phyloP scores from a whole-genome alignment of 2,329 filamentous ascomycete genomes.

The Neonectria hederae region DNA sequence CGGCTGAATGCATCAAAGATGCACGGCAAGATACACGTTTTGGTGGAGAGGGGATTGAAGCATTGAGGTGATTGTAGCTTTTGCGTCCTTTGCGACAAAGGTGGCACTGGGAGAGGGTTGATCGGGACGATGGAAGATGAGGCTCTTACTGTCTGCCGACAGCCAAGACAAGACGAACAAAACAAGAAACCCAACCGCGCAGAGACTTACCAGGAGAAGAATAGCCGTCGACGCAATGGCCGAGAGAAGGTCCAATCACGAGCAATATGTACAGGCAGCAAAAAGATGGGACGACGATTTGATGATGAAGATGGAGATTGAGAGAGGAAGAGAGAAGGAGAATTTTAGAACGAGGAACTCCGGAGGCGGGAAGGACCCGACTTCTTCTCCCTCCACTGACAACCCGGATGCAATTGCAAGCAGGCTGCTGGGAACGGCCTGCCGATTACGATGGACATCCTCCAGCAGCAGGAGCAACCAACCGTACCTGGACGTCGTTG shows the following conservation, averaged over 20 bases:
- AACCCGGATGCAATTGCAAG: slow-evolving; percentile 2
- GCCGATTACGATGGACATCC: slow-evolving; percentile 2
- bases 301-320: not conserved
- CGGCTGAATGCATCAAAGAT: slow-evolving; percentile 8
- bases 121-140: not conserved
- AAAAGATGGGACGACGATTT: slow-evolving; percentile 4
- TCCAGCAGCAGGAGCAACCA: not conserved
- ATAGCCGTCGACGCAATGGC: not conserved
- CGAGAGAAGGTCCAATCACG: not conserved
- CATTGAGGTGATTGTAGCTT: not conserved
- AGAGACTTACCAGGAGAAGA: not conserved
- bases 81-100: slow-evolving; percentile 12
- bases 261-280: slow-evolving; percentile 6
- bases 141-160: not conserved
- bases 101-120: not conserved
- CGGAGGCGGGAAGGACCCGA: not conserved
- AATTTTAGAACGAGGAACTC: not conserved
- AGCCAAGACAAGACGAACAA: not conserved
- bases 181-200: not conserved
- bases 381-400: slow-evolving; percentile 7
- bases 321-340: not conserved
- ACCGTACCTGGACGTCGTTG: too few species aligned
- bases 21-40: slow-evolving; percentile 1
- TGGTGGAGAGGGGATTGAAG: not conserved
- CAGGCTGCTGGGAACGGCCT: not conserved